Evolutionary conservation across 805 yeast species (phyloP).

Genomic region (Kodamaea lidongshanica): DNA sequence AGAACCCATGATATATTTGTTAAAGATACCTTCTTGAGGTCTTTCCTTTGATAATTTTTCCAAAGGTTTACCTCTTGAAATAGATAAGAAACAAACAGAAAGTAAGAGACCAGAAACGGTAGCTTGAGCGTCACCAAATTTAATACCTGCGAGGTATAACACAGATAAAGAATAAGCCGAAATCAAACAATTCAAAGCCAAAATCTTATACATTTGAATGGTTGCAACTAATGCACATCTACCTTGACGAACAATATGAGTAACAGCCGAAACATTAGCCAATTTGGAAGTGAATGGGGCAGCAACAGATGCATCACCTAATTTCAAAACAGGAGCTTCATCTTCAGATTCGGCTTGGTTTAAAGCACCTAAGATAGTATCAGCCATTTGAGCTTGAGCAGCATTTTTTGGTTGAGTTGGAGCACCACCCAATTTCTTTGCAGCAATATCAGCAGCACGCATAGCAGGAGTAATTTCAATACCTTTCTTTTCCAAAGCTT

Average conservation of each 20-base stretch:
- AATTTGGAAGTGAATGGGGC: constrained; percentile 97
- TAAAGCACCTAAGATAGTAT: constrained; percentile 51
- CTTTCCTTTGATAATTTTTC: constrained; percentile 86
- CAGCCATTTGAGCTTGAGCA: constrained; percentile 40
- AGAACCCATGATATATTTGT: constrained; percentile 94
- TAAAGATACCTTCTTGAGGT: constrained; percentile 97
- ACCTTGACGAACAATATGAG: constrained; percentile 93
- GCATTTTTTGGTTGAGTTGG: constrained; percentile 19
- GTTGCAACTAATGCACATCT: constrained; percentile 97
- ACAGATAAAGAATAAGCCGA: constrained; percentile 94
- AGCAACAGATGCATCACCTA: constrained; percentile 98
- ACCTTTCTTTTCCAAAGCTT: constrained; percentile 81
- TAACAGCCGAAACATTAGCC: constrained; percentile 85
- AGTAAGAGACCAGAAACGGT: constrained; percentile 90
- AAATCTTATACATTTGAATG: constrained; percentile 96
- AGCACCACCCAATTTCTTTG: constrained; percentile 30
- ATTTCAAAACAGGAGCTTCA: constrained; percentile 87
- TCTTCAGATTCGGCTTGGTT: constrained; percentile 57
- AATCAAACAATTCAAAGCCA: constrained; percentile 94
- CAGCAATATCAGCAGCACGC: constrained; percentile 51
- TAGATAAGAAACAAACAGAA: constrained; percentile 90
- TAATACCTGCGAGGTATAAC: constrained; percentile 92
- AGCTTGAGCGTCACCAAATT: constrained; percentile 97
- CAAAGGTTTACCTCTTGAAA: constrained; percentile 88
- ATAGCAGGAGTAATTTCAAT: constrained; percentile 71